Evolutionary conservation across 2,329 filamentous ascomycete genomes (phyloP), one percentile per base, ranked within the genome.

Genomic region (Amphichorda felina): DNA sequence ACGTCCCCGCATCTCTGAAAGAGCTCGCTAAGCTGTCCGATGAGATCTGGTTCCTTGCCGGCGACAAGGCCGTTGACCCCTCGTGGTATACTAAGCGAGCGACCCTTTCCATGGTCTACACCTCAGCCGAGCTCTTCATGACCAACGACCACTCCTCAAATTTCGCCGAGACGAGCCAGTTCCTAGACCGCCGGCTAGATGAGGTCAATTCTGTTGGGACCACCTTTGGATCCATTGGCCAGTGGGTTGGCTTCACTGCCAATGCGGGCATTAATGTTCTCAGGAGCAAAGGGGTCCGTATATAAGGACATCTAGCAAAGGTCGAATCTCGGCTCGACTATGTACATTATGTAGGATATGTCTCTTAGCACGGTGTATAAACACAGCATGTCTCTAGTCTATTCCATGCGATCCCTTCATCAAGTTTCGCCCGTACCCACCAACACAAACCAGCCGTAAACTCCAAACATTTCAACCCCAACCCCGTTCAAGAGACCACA

Each of bases 91-190:
- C 70, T 38, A 75, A 75, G 51, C 69, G 72, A 33, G 70, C 63
- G 4, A 66, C 65, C 15, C 56, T 76, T 8, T 70, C 71, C 24
- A 59, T 68, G 45, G 64, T 72, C 29, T 77, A 76, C 47, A 85
- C 85, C 35, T 75, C 79, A 24, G 72, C 80, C 38, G 91, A 98
- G 60, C 65, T 95, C 5, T 94, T 88, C 60, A 95, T 96, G 87
- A 95, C 87, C 16, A 87, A 82, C 40, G 91, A 96, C 57, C 68
- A 65, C 40, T 87, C 80, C 4, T 61, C 70, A 0, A 75, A 73
- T n/a, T 91, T 83, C 48, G 55, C 51, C 8, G 83, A 88, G 42
- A 96, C 91, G 4, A 78, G 79, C 44, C 68, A 74, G 8, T 98
- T 96, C 54, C 62, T 96, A 36, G 72, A 79, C 37, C 70, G 86